These are phyloP conservation scores for Xylariaceae sp. DNA, from an alignment of 2,329 filamentous ascomycete species.

Conservation along the genomic window DNA sequence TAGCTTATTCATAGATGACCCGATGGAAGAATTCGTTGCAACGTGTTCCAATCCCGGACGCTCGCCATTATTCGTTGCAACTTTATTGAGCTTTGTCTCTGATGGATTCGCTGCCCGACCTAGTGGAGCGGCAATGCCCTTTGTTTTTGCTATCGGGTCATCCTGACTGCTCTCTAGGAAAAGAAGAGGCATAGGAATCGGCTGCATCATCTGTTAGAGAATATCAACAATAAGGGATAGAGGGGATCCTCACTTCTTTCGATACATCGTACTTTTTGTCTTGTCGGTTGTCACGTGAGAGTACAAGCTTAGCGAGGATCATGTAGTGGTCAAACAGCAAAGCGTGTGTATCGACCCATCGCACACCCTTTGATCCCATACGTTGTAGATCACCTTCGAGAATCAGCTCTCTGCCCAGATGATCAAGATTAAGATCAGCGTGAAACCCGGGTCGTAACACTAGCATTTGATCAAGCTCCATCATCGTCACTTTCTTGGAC, in stretches of 20 bases:
- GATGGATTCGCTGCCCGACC: conserved; percentile 59
- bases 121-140: conserved; percentile 64
- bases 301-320: conserved; percentile 78
- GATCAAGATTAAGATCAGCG: conserved; percentile 84
- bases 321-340: conserved; percentile 96
- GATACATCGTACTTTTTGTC: conserved; percentile 92
- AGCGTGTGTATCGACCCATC: conserved; percentile 90
- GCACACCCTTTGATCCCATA: conserved; percentile 82
- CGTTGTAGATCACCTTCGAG: conserved; percentile 85
- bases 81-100: conserved; percentile 55
- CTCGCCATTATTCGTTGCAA: conserved; percentile 46
- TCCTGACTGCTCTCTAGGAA: conserved; percentile 91
- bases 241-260: conserved; percentile 62
- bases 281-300: conserved; percentile 64
- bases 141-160: conserved; percentile 80
- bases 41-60: conserved; percentile 63
- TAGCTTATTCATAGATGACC: conserved; percentile 45
- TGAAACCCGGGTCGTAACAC: conserved; percentile 85
- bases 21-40: conserved; percentile 62
- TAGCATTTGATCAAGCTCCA: conserved; percentile 78
- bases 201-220: conserved; percentile 42
- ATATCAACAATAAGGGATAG: neutral
- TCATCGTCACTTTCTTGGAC: conserved; percentile 83
- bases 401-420: conserved; percentile 87
- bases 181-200: conserved; percentile 93